phyloP scores from a whole-genome alignment of 164 flowering plant genomes.

The Umbilicus rupestris region DNA sequence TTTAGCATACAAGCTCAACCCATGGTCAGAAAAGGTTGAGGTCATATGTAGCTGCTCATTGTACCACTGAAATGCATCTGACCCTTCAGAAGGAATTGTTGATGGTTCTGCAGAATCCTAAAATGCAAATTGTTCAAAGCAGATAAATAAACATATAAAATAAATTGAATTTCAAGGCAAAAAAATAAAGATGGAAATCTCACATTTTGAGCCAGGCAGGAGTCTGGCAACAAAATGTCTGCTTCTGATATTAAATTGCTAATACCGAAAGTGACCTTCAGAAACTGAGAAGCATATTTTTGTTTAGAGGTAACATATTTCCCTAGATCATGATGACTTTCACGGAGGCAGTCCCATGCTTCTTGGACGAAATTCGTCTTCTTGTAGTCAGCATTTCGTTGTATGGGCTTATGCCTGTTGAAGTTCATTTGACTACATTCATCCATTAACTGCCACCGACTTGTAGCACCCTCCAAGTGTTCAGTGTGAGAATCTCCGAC shows the following conservation, averaged over 20 bases:
- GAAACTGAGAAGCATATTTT: conserved; percentile 27
- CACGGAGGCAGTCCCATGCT: conserved; percentile 58
- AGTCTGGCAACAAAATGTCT: conserved; percentile 47
- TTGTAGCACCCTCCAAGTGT: conserved; percentile 21
- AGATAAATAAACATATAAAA: background rate
- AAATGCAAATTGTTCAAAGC: conserved; percentile 8
- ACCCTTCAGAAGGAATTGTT: conserved; percentile 28
- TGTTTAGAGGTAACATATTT: conserved; percentile 30
- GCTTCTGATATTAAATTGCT: conserved; percentile 65
- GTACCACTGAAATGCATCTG: conserved; percentile 27
- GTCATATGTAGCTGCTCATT: conserved; percentile 53
- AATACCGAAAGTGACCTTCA: conserved; percentile 33
- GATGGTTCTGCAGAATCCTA: conserved; percentile 40
- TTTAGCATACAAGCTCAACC: conserved; percentile 57
- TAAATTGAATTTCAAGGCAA: background rate
- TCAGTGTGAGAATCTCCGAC: conserved; percentile 49
- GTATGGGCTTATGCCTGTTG: conserved; percentile 14
- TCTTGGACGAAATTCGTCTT: conserved; percentile 36
- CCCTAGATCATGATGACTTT: conserved; percentile 31
- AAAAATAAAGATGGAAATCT: conserved; percentile 15
- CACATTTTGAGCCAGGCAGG: conserved; percentile 31
- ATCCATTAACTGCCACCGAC: conserved; percentile 54
- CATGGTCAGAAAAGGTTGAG: conserved; percentile 60
- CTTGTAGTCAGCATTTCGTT: background rate
- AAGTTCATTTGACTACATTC: conserved; percentile 85